Conservation (phyloP, 305 asterid species). For the Fraxinus albicans region DNA sequence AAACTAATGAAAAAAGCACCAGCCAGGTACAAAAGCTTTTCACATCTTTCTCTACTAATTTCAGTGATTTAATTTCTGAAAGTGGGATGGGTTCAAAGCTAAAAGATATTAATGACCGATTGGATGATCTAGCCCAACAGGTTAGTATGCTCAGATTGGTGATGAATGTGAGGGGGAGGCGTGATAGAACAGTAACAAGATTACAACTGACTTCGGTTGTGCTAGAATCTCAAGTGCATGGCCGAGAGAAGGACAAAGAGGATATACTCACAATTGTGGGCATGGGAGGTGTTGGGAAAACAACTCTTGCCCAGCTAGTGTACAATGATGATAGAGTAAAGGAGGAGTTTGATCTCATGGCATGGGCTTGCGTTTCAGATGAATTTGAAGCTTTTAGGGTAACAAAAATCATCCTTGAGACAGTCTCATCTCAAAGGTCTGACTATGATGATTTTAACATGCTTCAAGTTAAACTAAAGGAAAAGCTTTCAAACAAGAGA, state of each 20-base stretch:
- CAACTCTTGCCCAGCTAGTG: slow-evolving; percentile 7
- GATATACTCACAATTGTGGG: background rate
- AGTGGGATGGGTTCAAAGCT: background rate
- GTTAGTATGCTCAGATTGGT: background rate
- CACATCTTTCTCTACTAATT: background rate
- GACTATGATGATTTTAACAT: slow-evolving; percentile 14
- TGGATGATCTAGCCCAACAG: background rate
- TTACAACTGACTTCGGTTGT: background rate
- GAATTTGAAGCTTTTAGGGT: background rate
- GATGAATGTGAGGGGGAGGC: background rate
- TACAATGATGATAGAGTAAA: slow-evolving; percentile 13
- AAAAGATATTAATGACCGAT: background rate
- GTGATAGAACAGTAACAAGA: background rate
- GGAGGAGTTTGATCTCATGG: background rate
- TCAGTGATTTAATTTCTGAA: background rate
- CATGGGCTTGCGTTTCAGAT: slow-evolving; percentile 26
- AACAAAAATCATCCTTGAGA: background rate
- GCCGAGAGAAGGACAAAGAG: slow-evolving; percentile 22
- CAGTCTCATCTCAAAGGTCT: background rate
- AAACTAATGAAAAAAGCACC: background rate
- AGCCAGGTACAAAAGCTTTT: background rate
- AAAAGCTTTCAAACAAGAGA: background rate
- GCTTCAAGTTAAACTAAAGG: slow-evolving; percentile 22
- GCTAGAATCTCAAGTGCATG: slow-evolving; percentile 19
- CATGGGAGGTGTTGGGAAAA: too few species aligned